Evolutionary conservation across 2,329 filamentous ascomycete genomes (phyloP).

Genomic region (Penicillium sp.): DNA sequence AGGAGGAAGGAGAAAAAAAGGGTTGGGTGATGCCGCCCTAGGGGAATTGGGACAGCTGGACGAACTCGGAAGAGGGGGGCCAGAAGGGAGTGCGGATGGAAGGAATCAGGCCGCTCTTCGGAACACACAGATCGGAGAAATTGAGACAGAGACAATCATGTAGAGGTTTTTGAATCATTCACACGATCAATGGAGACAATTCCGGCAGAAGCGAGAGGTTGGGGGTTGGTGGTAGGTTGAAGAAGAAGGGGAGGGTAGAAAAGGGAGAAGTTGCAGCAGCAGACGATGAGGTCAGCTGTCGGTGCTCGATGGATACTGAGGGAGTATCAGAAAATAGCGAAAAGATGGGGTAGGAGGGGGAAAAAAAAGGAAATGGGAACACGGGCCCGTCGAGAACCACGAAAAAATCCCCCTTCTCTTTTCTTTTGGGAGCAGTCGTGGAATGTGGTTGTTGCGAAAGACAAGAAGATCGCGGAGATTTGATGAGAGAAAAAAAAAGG

Average conservation of each 20-base stretch:
- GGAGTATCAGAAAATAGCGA: neutral
- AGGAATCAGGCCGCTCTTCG: conserved; percentile 3
- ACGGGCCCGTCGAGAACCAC: conserved; percentile 17
- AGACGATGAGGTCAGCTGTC: conserved; percentile 34
- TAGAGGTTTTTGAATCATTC: conserved; percentile 1
- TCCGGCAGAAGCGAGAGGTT: neutral
- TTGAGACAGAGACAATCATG: conserved; percentile 16
- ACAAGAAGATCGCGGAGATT: conserved; percentile 10
- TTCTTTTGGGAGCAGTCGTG: conserved; percentile 40
- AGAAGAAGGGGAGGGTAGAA: conserved; percentile 32
- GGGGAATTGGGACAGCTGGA: conserved; percentile 8
- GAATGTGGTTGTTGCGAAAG: conserved; percentile 33
- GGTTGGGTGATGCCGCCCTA: conserved; percentile 6
- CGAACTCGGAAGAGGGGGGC: conserved; percentile 4
- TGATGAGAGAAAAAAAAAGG: neutral
- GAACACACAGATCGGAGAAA: conserved; percentile 19
- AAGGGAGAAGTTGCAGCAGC: conserved; percentile 21
- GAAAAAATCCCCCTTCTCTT: conserved; percentile 20
- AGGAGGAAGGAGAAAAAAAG: conserved; percentile 14
- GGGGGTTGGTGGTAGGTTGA: neutral
- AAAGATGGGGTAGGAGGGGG: neutral
- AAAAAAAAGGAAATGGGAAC: conserved; percentile 12
- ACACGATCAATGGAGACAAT: conserved; percentile 1
- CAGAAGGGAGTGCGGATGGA: neutral
- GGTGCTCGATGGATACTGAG: conserved; percentile 6